phyloP scores from a whole-genome alignment of 331 rosid species.

The Quercus tomentella region DNA sequence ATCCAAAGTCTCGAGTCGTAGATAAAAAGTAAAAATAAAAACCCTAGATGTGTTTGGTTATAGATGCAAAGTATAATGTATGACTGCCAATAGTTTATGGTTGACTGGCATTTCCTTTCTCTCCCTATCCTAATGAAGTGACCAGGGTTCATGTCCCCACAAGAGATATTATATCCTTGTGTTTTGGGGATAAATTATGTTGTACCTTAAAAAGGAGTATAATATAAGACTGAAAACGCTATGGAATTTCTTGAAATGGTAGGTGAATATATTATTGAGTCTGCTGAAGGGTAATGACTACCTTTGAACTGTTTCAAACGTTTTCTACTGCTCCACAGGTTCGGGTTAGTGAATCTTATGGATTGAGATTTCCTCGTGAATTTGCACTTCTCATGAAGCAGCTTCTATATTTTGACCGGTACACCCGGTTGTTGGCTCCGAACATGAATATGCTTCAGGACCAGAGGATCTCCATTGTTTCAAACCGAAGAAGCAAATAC shows the following conservation, averaged over 20 bases:
- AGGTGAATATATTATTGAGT: background rate
- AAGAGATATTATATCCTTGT: too few relatives aligned
- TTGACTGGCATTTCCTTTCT: background rate
- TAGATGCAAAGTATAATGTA: background rate
- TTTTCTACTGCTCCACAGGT: constrained; percentile 41
- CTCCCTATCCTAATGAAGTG: too few relatives aligned
- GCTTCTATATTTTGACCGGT: constrained; percentile 91
- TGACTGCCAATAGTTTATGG: background rate
- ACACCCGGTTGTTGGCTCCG: constrained; percentile 90
- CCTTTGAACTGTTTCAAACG: constrained; percentile 3
- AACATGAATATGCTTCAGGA: constrained; percentile 93
- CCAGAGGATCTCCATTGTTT: constrained; percentile 78
- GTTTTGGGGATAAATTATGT: background rate
- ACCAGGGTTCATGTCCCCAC: too few relatives aligned
- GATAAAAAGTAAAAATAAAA: background rate
- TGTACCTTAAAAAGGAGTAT: background rate
- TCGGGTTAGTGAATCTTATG: constrained; percentile 90
- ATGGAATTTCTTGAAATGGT: background rate
- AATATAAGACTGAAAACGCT: background rate
- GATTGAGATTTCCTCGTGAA: constrained; percentile 86
- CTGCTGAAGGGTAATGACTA: background rate
- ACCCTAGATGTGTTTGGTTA: background rate
- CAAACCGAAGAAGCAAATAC: constrained; percentile 58
- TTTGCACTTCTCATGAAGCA: constrained; percentile 95
- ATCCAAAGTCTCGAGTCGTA: background rate